Percentiles rank a stretch among this genome's conserved stretches.
Conservation (phyloP, 257 asterid species). For the Ocimum tenuiflorum region DNA sequence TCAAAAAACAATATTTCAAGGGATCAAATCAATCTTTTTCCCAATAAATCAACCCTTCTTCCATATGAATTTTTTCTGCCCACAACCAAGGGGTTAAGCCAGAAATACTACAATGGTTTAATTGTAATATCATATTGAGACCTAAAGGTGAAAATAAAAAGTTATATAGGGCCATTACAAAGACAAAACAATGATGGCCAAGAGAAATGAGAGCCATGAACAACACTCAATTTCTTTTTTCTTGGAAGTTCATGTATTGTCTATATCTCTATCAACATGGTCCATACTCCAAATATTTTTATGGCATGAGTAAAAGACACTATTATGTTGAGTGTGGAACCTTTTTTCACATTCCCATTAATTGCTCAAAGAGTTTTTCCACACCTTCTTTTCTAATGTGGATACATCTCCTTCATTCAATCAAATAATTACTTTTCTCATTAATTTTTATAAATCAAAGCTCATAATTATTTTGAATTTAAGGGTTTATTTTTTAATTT, state of each 20-base stretch:
- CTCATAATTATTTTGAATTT: background rate
- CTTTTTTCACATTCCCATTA: constrained; percentile 24
- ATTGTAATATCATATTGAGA: constrained; percentile 6
- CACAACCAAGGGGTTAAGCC: too few species aligned
- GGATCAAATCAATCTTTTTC: too few species aligned
- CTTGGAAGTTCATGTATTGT: constrained; percentile 31
- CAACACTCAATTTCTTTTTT: constrained; percentile 23
- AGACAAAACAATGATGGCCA: constrained; percentile 22
- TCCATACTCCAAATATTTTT: constrained; percentile 14
- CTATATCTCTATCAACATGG: constrained; percentile 22
- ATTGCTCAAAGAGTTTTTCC: background rate
- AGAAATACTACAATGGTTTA: too few species aligned
- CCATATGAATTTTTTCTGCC: too few species aligned
- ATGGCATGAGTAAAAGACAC: constrained; percentile 30
- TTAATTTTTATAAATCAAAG: background rate
- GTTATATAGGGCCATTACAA: background rate
- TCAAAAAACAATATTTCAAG: too few species aligned
- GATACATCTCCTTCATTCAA: background rate
- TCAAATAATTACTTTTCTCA: background rate
- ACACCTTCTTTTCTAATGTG: background rate
- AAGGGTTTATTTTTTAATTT: background rate
- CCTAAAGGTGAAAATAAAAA: constrained; percentile 9
- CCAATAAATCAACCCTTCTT: too few species aligned
- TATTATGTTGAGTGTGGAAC: constrained; percentile 23
- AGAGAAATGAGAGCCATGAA: constrained; percentile 31